Evolutionary conservation across 192 early-diverging fungal species (phyloP).

Genomic region (Podila verticillata): DNA sequence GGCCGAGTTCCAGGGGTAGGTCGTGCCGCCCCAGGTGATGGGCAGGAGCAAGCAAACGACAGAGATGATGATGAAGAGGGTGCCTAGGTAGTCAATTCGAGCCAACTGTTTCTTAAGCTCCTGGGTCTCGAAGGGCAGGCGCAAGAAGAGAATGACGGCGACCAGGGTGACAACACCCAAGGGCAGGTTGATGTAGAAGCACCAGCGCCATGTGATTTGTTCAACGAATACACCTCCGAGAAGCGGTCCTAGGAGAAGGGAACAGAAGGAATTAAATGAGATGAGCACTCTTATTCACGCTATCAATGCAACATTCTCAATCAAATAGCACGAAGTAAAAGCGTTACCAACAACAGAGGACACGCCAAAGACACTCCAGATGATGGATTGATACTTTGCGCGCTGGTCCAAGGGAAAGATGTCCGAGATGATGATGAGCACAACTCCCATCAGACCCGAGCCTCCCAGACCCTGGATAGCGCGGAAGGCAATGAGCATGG

Average conservation of each 20-base stretch:
- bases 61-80: conserved; percentile 55
- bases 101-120: conserved; percentile 64
- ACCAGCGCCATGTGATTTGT: conserved; percentile 70
- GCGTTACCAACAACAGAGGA: conserved; percentile 71
- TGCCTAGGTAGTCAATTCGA: conserved; percentile 76
- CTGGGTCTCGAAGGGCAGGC: conserved; percentile 65
- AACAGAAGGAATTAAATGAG: no score
- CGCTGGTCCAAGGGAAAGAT: conserved; percentile 85
- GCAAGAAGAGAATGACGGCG: conserved; percentile 66
- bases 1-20: conserved; percentile 74
- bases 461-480: conserved; percentile 88
- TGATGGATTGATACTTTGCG: conserved; percentile 88
- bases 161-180: conserved; percentile 73
- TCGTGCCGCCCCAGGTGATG: conserved; percentile 75
- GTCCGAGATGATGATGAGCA: conserved; percentile 88
- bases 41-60: conserved; percentile 76
- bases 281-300: no score
- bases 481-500: conserved; percentile 74
- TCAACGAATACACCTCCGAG: conserved; percentile 90
- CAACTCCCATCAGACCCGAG: conserved; percentile 71
- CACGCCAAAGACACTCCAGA: conserved; percentile 82
- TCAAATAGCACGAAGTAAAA: no score
- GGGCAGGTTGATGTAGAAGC: conserved; percentile 90
- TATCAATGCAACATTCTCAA: no score
- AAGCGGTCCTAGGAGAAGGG: conserved; percentile 62